Conservation (phyloP, 805 yeast species). For the Cyberlindnera nakhonratchasimensis region DNA sequence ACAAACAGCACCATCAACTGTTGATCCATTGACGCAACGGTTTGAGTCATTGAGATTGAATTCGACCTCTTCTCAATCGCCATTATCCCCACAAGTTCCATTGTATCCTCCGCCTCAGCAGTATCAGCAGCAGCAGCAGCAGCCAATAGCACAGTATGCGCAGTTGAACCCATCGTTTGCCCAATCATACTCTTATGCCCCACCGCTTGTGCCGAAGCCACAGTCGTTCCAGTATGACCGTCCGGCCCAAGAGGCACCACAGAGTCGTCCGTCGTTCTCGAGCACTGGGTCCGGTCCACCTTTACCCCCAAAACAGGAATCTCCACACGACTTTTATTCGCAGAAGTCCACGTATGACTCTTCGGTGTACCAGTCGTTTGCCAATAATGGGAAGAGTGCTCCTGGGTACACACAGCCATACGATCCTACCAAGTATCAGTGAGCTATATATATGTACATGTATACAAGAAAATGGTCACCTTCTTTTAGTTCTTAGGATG, state of each 20-base stretch:
- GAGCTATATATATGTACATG: not conserved
- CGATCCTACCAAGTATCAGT: constrained; percentile 22
- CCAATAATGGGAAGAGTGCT: not conserved
- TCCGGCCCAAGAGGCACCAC: constrained; percentile 5
- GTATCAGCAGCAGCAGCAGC: constrained; percentile 11
- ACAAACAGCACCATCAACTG: not conserved
- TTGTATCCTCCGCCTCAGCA: constrained; percentile 8
- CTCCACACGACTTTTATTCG: constrained; percentile 35
- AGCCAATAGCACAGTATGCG: constrained; percentile 8
- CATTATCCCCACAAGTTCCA: constrained; percentile 10
- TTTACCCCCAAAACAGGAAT: constrained; percentile 21
- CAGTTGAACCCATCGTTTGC: constrained; percentile 4
- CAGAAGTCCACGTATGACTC: constrained; percentile 49
- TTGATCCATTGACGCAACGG: constrained; percentile 10
- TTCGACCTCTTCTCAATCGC: constrained; percentile 12
- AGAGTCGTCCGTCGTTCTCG: constrained; percentile 3
- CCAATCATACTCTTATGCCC: constrained; percentile 7
- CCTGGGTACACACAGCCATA: constrained; percentile 23
- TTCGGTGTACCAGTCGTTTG: constrained; percentile 31
- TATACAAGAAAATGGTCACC: too few relatives aligned
- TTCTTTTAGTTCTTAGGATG: too few relatives aligned
- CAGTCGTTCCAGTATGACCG: constrained; percentile 10
- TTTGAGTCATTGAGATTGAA: constrained; percentile 10
- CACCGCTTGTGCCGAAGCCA: constrained; percentile 15
- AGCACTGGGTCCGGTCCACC: constrained; percentile 11